Conservation (phyloP, 495 filamentous ascomycete genomes). For the Penicillium maclennaniae region DNA sequence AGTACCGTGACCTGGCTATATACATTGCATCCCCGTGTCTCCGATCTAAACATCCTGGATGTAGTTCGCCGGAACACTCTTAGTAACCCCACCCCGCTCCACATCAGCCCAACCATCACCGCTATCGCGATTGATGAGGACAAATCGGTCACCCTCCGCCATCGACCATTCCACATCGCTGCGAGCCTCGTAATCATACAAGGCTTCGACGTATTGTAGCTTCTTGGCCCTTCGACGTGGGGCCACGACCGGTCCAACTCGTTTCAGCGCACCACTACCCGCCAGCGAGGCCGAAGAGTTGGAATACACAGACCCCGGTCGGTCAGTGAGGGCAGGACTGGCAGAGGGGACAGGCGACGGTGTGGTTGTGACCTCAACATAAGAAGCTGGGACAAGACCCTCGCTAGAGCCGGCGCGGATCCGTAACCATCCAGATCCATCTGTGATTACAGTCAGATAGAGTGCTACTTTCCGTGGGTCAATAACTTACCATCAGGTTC, state of each 20-base stretch:
- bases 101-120: slow-evolving; percentile 98
- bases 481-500: slow-evolving; percentile 77
- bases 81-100: slow-evolving; percentile 83
- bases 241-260: slow-evolving; percentile 89
- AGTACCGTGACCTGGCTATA: slow-evolving; percentile 9
- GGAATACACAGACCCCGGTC: slow-evolving; percentile 68
- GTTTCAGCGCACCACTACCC: slow-evolving; percentile 59
- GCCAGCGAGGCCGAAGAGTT: slow-evolving; percentile 71
- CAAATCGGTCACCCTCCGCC: slow-evolving; percentile 86
- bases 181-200: slow-evolving; percentile 87
- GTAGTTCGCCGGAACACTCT: slow-evolving; percentile 92
- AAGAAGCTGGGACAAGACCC: slow-evolving; percentile 83
- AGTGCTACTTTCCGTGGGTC: background rate
- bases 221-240: slow-evolving; percentile 92
- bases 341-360: slow-evolving; percentile 39
- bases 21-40: background rate
- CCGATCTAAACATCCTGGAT: slow-evolving; percentile 63
- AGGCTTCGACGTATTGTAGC: slow-evolving; percentile 85
- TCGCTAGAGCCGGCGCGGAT: slow-evolving; percentile 63
- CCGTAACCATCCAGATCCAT: slow-evolving; percentile 87
- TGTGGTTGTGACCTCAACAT: slow-evolving; percentile 58
- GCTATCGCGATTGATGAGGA: slow-evolving; percentile 74
- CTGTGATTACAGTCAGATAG: slow-evolving; percentile 34
- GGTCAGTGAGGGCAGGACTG: slow-evolving; percentile 38
- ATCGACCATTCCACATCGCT: slow-evolving; percentile 87